Evolutionary conservation across 331 rosid species (phyloP).

Genomic region (Saraca asoca): DNA sequence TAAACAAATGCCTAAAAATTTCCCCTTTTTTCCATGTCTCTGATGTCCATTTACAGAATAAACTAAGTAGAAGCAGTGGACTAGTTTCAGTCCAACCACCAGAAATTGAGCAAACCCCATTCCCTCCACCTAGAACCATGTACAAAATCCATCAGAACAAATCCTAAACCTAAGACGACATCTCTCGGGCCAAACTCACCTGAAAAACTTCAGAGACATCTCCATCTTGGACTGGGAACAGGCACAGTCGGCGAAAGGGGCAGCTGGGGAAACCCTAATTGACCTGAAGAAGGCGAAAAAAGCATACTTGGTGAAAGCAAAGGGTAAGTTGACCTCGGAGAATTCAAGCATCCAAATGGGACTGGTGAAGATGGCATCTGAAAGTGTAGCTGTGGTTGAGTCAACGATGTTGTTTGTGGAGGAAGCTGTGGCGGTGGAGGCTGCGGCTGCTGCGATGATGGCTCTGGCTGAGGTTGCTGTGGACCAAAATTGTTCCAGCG

Average conservation of each 20-base stretch:
- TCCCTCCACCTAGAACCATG: conserved; percentile 46
- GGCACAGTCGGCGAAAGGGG: conserved; percentile 92
- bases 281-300: conserved; percentile 67
- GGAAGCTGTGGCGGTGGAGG: conserved; percentile 34
- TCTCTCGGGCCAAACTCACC: conserved; percentile 40
- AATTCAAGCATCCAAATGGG: conserved; percentile 83
- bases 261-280: conserved; percentile 82
- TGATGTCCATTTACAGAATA: conserved; percentile 65
- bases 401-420: conserved; percentile 14
- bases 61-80: conserved; percentile 40
- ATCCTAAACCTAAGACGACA: conserved; percentile 37
- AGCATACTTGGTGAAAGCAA: conserved; percentile 62
- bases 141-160: conserved; percentile 44
- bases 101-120: conserved; percentile 50
- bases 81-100: conserved; percentile 46
- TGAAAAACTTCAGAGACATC: conserved; percentile 46
- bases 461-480: conserved; percentile 39
- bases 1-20: conserved; percentile 46
- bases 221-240: conserved; percentile 79
- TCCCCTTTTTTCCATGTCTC: conserved; percentile 46
- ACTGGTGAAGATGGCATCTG: conserved; percentile 60
- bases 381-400: conserved; percentile 44
- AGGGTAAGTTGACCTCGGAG: conserved; percentile 64
- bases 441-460: conserved; percentile 24
- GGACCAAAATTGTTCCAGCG: conserved; percentile 56